Conservation (phyloP, 805 yeast species). For the Nakazawaea siamensis region DNA sequence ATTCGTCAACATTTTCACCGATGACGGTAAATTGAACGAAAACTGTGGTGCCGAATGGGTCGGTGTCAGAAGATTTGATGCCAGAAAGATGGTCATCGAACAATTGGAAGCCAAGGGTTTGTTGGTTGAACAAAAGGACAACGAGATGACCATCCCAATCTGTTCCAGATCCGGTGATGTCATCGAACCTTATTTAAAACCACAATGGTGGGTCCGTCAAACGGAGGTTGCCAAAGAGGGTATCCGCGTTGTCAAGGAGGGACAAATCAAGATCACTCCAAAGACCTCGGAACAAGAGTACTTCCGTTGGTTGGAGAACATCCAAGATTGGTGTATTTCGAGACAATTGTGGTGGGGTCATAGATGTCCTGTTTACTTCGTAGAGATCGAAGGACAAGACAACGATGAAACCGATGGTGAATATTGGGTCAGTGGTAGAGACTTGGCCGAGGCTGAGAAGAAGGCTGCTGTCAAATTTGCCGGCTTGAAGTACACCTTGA, state of each 20-base stretch:
- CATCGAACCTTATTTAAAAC: conserved; percentile 93
- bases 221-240: conserved; percentile 83
- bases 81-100: conserved; percentile 78
- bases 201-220: conserved; percentile 99
- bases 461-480: conserved; percentile 77
- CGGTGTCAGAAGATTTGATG: conserved; percentile 92
- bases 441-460: conserved; percentile 69
- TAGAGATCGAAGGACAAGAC: conserved; percentile 68
- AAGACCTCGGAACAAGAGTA: conserved; percentile 88
- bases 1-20: conserved; percentile 83
- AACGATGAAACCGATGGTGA: conserved; percentile 53
- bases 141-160: conserved; percentile 90
- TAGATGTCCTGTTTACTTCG: conserved; percentile 93
- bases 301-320: conserved; percentile 90
- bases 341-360: conserved; percentile 94
- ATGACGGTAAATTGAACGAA: conserved; percentile 85
- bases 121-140: conserved; percentile 78
- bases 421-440: conserved; percentile 90
- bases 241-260: conserved; percentile 74
- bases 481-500: conserved; percentile 58
- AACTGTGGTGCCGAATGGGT: conserved; percentile 83
- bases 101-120: conserved; percentile 67
- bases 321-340: conserved; percentile 99
- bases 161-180: conserved; percentile 97
- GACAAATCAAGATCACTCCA: conserved; percentile 77